A percentile compares a stretch with the other conserved stretches of the same genome.
These are phyloP conservation scores for Picochlorum sp. DNA, from an alignment of 139 green algal species.

Conservation along the genomic window DNA sequence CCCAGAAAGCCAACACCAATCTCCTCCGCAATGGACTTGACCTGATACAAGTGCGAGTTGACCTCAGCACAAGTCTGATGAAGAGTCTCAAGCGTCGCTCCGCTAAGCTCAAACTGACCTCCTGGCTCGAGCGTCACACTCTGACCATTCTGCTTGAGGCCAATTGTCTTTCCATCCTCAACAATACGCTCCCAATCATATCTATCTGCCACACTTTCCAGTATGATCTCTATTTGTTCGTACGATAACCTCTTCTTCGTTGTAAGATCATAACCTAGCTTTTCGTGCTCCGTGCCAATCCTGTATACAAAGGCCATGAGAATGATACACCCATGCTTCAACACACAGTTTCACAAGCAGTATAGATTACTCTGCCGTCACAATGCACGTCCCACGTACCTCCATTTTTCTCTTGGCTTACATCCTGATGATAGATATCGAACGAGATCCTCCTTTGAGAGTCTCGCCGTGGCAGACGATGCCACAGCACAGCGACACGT, in stretches of 20 bases:
- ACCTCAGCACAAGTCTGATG: conserved; percentile 94
- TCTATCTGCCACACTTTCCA: conserved; percentile 56
- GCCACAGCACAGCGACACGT: not conserved
- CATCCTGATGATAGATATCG: conserved; percentile 68
- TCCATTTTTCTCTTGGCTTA: conserved; percentile 66
- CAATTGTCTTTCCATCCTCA: conserved; percentile 84
- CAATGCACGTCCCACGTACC: not conserved
- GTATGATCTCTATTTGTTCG: conserved; percentile 65
- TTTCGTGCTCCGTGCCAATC: conserved; percentile 99
- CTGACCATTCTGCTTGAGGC: conserved; percentile 60
- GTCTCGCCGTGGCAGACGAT: conserved; percentile 2
- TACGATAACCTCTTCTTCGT: conserved; percentile 64
- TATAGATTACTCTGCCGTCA: no score
- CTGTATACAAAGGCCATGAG: conserved; percentile 31
- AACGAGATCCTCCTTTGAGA: conserved; percentile 72
- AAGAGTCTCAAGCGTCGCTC: conserved; percentile 79
- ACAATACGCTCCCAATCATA: conserved; percentile 88
- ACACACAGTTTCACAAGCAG: no score
- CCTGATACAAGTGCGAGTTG: conserved; percentile 84
- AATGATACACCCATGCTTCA: not conserved
- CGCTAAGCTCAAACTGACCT: conserved; percentile 96
- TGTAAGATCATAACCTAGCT: conserved; percentile 79
- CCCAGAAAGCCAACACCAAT: conserved; percentile 60
- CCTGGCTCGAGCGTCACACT: conserved; percentile 94
- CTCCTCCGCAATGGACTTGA: conserved; percentile 47